Percentiles rank a stretch among this genome's conserved stretches.
These are phyloP conservation scores for Pichia cephalocereana DNA, from an alignment of 805 yeast genomes.

Conservation along the genomic window DNA sequence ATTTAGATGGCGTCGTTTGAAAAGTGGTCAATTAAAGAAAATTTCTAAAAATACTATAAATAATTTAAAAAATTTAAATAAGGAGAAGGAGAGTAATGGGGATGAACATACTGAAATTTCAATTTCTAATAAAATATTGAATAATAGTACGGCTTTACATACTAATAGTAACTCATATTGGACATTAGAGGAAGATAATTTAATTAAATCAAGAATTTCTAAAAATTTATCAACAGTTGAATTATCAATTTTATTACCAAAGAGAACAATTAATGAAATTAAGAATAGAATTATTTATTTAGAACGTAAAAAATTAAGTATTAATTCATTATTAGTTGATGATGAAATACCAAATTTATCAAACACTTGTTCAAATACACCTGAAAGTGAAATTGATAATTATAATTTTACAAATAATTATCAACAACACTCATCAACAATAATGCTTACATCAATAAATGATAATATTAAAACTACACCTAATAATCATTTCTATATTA, in stretches of 20 bases:
- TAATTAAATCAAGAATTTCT: constrained; percentile 43
- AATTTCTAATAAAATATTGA: neutral
- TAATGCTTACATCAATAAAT: neutral
- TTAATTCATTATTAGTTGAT: constrained; percentile 8
- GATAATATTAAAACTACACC: too few relatives aligned
- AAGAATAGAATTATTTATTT: constrained; percentile 47
- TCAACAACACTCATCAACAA: neutral
- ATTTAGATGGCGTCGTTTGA: constrained; percentile 76
- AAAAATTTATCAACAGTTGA: constrained; percentile 64
- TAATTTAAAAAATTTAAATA: too few relatives aligned
- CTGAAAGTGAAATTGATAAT: too few relatives aligned
- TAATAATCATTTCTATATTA: too few relatives aligned
- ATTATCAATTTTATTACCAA: constrained; percentile 61
- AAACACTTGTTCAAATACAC: too few relatives aligned
- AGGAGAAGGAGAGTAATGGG: too few relatives aligned
- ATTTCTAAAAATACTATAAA: neutral
- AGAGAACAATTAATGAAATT: constrained; percentile 68
- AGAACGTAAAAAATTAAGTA: constrained; percentile 16
- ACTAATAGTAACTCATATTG: constrained; percentile 21
- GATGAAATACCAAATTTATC: neutral
- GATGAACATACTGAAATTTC: neutral
- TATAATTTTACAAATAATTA: too few relatives aligned
- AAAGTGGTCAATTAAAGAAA: constrained; percentile 7
- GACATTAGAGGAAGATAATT: constrained; percentile 65
- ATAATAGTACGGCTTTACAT: neutral